Evolutionary conservation across 208 protist genomes (phyloP).

Genomic region (Leishmania aethiopica): DNA sequence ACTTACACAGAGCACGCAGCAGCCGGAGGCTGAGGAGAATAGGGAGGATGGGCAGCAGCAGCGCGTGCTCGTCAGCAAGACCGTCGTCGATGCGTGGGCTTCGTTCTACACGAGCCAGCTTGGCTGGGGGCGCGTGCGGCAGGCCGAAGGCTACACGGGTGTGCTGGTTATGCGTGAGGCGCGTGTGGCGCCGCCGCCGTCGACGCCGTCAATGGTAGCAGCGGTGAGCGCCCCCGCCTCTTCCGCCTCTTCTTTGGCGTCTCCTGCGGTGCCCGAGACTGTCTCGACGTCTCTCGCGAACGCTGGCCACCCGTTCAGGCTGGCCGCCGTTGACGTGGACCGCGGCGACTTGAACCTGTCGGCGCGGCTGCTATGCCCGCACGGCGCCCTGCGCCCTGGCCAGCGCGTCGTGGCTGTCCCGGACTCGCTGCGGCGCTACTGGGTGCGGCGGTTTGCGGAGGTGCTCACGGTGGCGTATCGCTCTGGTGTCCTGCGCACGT

Average conservation of each 20-base stretch:
- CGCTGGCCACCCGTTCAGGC: not conserved
- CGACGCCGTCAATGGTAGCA: slow-evolving; percentile 1
- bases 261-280: slow-evolving; percentile 6
- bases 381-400: slow-evolving; percentile 46
- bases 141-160: slow-evolving; percentile 64
- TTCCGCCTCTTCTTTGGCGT: not conserved
- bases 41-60: slow-evolving; percentile 7
- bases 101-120: slow-evolving; percentile 29
- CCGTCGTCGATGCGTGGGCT: slow-evolving; percentile 56
- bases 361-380: slow-evolving; percentile 44
- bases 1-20: not conserved
- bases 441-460: slow-evolving; percentile 40
- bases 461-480: slow-evolving; percentile 35
- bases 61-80: slow-evolving; percentile 57
- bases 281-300: slow-evolving; percentile 15
- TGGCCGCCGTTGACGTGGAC: slow-evolving; percentile 14
- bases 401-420: slow-evolving; percentile 48
- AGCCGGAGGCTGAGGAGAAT: not conserved
- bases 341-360: slow-evolving; percentile 24
- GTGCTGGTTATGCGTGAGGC: slow-evolving; percentile 40
- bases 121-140: slow-evolving; percentile 33
- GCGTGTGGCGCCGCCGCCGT: slow-evolving; percentile 8
- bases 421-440: slow-evolving; percentile 52
- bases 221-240: not conserved
- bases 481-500: slow-evolving; percentile 23